Base-by-base conservation (phyloP, 805 yeast genomes). In the Isabelozyma rhagii region DNA sequence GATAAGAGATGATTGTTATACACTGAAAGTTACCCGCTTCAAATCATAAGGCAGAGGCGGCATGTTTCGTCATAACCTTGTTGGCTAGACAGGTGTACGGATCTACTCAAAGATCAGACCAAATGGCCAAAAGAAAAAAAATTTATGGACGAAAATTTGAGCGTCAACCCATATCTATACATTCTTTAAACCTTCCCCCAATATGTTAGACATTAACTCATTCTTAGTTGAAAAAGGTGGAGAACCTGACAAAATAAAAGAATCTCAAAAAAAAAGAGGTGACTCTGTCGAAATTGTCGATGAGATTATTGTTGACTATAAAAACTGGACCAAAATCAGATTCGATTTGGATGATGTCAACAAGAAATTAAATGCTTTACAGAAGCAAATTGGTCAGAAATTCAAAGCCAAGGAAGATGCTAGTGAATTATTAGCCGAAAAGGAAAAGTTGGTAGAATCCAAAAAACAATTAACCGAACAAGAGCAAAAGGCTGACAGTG, bases 141-240 rank as follows among this genome's bases (percentile, higher is more conserved):
- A 39, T 39, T 39, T 21, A 39, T 10, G n/a, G 42, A 21, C 11
- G 21, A 39, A 17, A 13, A n/a, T n/a, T 41, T 41, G n/a, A 13
- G 14, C 14, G 25, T 31, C 29, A 6, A 28, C 14, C 41, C 45
- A 43, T 43, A 29, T 27, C 42, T 13, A 39, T 21, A 21, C 25
- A 21, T 6, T 6, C 25, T 21, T 21, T 21, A 21, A 3, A 39
- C 15, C 17, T 39, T 11, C 41, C 10, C 17, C 15, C 18, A n/a
- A 10, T 40, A 93, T 94, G 99, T 84, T 94, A 73, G 99, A 94
- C 71, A 89, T 94, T 58, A 78, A 86, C 57, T 87, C 88, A 66
- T 94, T 94, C 68, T 85, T 94, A 60, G 96, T 85, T 60, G 99
- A 94, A 67, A 93, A 91, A 74, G 99, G 99, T 51, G 99, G 99